phyloP scores from a whole-genome alignment of 805 yeast species.

The Candida sphagnicola region DNA sequence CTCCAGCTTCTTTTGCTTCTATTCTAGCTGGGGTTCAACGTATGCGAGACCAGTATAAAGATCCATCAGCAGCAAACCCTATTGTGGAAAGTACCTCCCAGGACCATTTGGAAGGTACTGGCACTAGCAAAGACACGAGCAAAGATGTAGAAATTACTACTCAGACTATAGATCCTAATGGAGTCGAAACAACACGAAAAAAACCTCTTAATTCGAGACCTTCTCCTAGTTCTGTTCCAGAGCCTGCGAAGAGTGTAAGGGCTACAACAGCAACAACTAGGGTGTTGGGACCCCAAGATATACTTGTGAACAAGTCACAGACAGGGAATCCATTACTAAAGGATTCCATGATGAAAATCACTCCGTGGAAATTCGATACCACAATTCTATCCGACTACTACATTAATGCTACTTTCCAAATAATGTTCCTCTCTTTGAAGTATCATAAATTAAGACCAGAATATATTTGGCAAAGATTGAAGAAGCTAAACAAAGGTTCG shows the following conservation, averaged over 20 bases:
- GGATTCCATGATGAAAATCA: constrained; percentile 43
- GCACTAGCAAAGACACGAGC: not conserved
- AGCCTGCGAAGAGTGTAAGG: not conserved
- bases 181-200: not conserved
- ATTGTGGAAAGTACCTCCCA: too few species aligned
- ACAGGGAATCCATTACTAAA: constrained; percentile 68
- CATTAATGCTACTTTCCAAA: constrained; percentile 51
- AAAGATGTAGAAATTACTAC: not conserved
- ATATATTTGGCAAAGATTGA: constrained; percentile 55
- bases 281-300: constrained; percentile 13
- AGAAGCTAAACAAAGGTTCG: constrained; percentile 39
- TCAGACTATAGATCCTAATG: not conserved
- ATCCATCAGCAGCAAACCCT: constrained; percentile 2
- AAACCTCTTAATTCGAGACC: not conserved
- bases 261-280: constrained; percentile 1
- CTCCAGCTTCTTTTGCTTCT: constrained; percentile 52
- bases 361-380: constrained; percentile 53
- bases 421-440: constrained; percentile 61
- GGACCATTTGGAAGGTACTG: too few species aligned
- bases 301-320: constrained; percentile 62
- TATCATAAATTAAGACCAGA: constrained; percentile 78
- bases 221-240: not conserved
- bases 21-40: constrained; percentile 66
- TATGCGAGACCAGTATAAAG: constrained; percentile 45
- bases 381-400: constrained; percentile 58